These are phyloP conservation scores for Deakozyma indianensis DNA, from an alignment of 805 yeast species.

Conservation along the genomic window DNA sequence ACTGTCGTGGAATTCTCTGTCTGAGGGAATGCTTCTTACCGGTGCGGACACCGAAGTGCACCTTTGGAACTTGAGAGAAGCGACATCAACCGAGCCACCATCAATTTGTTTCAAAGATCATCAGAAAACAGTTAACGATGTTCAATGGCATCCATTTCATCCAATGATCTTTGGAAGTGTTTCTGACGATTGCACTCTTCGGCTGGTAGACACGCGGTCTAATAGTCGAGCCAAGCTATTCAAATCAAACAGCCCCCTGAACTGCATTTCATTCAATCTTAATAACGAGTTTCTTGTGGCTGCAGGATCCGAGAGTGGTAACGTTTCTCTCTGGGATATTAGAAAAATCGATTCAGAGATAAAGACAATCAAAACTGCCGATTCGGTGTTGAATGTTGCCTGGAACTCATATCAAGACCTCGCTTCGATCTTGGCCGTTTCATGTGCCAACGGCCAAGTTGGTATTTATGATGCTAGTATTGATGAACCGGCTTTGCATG, in stretches of 20 bases:
- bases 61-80: slow-evolving; percentile 50
- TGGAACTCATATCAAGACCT: slow-evolving; percentile 46
- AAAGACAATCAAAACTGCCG: slow-evolving; percentile 26
- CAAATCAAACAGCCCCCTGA: neutral
- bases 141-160: slow-evolving; percentile 54
- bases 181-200: slow-evolving; percentile 45
- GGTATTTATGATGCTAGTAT: slow-evolving; percentile 14
- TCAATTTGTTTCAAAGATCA: slow-evolving; percentile 19
- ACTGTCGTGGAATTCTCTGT: slow-evolving; percentile 55
- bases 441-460: slow-evolving; percentile 46
- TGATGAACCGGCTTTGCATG: slow-evolving; percentile 28
- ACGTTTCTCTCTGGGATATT: slow-evolving; percentile 48
- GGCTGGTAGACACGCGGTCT: slow-evolving; percentile 41
- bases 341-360: slow-evolving; percentile 27
- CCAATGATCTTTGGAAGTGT: slow-evolving; percentile 47
- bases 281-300: slow-evolving; percentile 43
- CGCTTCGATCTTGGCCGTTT: slow-evolving; percentile 43
- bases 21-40: slow-evolving; percentile 44
- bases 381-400: slow-evolving; percentile 45
- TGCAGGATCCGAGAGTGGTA: slow-evolving; percentile 51
- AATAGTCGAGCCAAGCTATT: neutral
- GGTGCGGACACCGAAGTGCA: slow-evolving; percentile 45
- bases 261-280: slow-evolving; percentile 43
- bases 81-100: slow-evolving; percentile 17
- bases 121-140: slow-evolving; percentile 48